These are phyloP conservation scores for Cornus kousa DNA, from an alignment of 148 eudicot species.

Conservation along the genomic window DNA sequence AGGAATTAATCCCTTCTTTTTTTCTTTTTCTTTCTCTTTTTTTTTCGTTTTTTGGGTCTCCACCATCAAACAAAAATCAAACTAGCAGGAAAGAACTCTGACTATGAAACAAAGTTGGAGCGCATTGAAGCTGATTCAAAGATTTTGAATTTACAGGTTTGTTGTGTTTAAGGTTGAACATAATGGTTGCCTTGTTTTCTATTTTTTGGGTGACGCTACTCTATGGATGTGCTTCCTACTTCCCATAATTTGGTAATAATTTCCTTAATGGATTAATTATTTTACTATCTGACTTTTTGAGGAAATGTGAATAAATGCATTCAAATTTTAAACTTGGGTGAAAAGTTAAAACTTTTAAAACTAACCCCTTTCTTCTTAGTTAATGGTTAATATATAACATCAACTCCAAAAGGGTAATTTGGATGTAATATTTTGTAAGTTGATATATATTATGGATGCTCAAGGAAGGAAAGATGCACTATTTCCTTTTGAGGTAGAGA, in stretches of 20 bases:
- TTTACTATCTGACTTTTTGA: not conserved
- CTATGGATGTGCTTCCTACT: not conserved
- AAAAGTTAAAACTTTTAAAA: not conserved
- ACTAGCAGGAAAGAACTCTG: conserved; percentile 55
- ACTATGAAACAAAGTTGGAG: conserved; percentile 46
- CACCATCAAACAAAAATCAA: too few species aligned
- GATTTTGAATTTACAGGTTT: conserved; percentile 80
- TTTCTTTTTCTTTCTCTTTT: too few species aligned
- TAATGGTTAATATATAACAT: too few species aligned
- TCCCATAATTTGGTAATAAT: not conserved
- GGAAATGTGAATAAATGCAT: not conserved
- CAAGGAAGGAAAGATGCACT: too few species aligned
- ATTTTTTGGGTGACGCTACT: conserved; percentile 3
- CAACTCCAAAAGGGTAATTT: too few species aligned
- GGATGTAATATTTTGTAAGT: too few species aligned
- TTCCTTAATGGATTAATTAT: not conserved
- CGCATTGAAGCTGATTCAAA: conserved; percentile 87
- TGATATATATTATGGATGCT: too few species aligned
- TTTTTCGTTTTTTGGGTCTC: too few species aligned
- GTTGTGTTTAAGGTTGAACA: conserved; percentile 6
- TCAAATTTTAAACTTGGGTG: not conserved
- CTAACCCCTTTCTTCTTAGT: too few species aligned
- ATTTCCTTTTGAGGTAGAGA: too few species aligned
- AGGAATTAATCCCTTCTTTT: too few species aligned
- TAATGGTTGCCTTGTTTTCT: not conserved